Base-by-base conservation (phyloP, 148 eudicot species). In the Camellia lanceoleosa region DNA sequence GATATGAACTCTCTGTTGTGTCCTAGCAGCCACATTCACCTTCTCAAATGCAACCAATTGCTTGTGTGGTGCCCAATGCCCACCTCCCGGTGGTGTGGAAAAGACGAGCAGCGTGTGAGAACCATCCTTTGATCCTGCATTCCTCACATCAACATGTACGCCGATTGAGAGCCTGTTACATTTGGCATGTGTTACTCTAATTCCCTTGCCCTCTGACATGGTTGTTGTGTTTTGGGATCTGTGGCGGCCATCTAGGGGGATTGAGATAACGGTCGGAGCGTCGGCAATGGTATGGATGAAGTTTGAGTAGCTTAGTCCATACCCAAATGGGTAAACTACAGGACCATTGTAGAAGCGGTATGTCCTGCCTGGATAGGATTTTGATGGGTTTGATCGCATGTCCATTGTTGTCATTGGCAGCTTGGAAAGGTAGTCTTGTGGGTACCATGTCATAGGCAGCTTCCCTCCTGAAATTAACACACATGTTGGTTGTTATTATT, bases 391-490 rank as follows among this genome's bases (percentile, higher is more conserved):
- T 4, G 92, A 76, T 78, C 98, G 86, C 99, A 96, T 93, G 83
- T 89, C 94, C 99, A 96, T 96, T 51, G 83, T 86, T 68, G 99
- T 96, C 99, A 96, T 96, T 1, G 98, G 99, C 68, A 96, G 87
- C 63, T 93, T 88, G 44, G 87, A 74, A 5, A 96, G 90, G 81
- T 96, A 96, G 56, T 90, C 94, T 78, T 93, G 97, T 16, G 94
- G 97, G 80, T 96, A 96, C 99, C 98, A 96, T 76, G 99, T 92
- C 95, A 96, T 91, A 8, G 98, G 97, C 23, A 92, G 79, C 85
- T 90, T 96, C 12, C 99, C 99, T 70, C 96, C 98, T 95, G 84
- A 72, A 76, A 64, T 5, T 59, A 18, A 12, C 38, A 30, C 38
- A 30, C 38, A 30, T 30, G 38, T 30, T 30, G 38, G 38, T 30